phyloP scores from a whole-genome alignment of 495 filamentous ascomycete species.

The Xylaria acuta region DNA sequence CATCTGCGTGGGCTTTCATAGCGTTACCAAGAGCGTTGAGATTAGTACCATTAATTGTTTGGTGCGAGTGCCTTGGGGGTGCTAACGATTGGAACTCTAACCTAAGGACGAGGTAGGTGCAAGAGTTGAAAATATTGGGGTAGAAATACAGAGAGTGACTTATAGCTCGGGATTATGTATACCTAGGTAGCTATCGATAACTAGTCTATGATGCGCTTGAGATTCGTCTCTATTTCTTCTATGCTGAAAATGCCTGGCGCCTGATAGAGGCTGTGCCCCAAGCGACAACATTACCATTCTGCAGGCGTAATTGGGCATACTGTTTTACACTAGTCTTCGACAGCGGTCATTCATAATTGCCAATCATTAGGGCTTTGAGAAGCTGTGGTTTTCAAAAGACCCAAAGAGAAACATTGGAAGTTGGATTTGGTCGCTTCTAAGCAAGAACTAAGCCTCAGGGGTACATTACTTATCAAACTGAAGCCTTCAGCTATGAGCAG shows the following conservation, averaged over 20 bases:
- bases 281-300: too few relatives aligned
- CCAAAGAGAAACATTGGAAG: too few relatives aligned
- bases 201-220: neutral
- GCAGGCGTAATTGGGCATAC: neutral
- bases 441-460: too few relatives aligned
- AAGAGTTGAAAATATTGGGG: neutral
- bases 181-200: neutral
- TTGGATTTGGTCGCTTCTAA: too few relatives aligned
- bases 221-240: slow-evolving; percentile 3
- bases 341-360: neutral
- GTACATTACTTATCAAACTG: too few relatives aligned
- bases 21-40: neutral
- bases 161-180: slow-evolving; percentile 1
- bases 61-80: neutral
- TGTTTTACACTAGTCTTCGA: neutral
- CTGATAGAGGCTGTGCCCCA: slow-evolving; percentile 5
- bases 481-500: too few relatives aligned
- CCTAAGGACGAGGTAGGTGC: neutral
- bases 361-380: neutral
- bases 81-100: neutral
- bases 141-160: neutral
- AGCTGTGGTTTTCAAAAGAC: too few relatives aligned
- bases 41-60: neutral
- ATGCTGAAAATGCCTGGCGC: neutral
- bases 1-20: neutral